Evolutionary conservation across 1,139 yeast species (phyloP), one percentile per base, ranked within the genome.

Genomic region (Hyphopichia fennica): DNA sequence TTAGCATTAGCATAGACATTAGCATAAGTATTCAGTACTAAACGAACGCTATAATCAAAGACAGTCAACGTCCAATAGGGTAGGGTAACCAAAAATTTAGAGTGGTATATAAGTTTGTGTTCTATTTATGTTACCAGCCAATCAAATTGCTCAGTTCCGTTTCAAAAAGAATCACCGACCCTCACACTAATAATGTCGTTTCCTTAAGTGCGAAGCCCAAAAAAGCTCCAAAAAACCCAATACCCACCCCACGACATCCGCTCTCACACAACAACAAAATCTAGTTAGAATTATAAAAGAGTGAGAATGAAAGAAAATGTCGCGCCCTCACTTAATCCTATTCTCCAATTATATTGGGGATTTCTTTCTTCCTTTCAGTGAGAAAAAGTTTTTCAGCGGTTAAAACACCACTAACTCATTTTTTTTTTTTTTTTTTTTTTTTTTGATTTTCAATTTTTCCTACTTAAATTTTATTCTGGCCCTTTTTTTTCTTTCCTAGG

Each of bases 41-140:
- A n/a, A n/a, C n/a, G n/a, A n/a, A n/a, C n/a, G n/a, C n/a, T n/a
- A n/a, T n/a, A n/a, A n/a, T n/a, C n/a, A n/a, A n/a, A n/a, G n/a
- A n/a, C n/a, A n/a, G n/a, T n/a, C n/a, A n/a, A n/a, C 13, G 28
- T 7, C 28, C 28, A 25, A 25, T 25, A 20, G 28, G 11, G 11
- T 9, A 25, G 11, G 28, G 28, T 25, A 9, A 10, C n/a, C n/a
- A n/a, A n/a, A n/a, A n/a, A n/a, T n/a, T n/a, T n/a, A n/a, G n/a
- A n/a, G n/a, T n/a, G n/a, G n/a, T n/a, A n/a, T n/a, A n/a, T n/a
- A n/a, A n/a, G n/a, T n/a, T n/a, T n/a, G n/a, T n/a, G n/a, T n/a
- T n/a, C n/a, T n/a, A n/a, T n/a, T n/a, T n/a, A n/a, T n/a, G 6
- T 7, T 18, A 13, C 27, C 32, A 41, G 41, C 44, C 44, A 41